phyloP scores from a whole-genome alignment of 306 rosid species.

The Gynostemma pentaphyllum region DNA sequence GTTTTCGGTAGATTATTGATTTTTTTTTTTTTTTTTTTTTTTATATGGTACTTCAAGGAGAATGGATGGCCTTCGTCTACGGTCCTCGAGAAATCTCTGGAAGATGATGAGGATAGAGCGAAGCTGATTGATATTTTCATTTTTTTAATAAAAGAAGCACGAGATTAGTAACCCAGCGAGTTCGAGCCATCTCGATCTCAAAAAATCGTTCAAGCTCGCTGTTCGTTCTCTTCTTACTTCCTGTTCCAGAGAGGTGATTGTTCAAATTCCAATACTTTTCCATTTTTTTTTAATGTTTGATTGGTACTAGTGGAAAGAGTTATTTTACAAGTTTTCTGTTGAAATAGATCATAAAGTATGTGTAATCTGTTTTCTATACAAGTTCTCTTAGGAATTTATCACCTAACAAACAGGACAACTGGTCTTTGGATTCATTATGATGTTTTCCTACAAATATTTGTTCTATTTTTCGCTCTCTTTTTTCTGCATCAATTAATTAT shows the following conservation, averaged over 20 bases:
- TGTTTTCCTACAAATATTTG: too few species aligned
- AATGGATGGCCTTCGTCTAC: too few species aligned
- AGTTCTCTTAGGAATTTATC: not conserved
- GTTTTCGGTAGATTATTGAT: too few species aligned
- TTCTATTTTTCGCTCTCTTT: too few species aligned
- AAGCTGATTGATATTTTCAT: too few species aligned
- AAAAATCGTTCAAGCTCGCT: constrained; percentile 17
- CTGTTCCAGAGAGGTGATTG: constrained; percentile 13
- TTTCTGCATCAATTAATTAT: not conserved
- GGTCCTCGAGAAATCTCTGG: too few species aligned
- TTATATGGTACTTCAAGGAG: too few species aligned
- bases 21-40: too few species aligned
- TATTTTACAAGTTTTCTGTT: not conserved
- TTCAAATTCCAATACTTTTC: not conserved
- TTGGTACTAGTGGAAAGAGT: not conserved
- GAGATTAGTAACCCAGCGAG: constrained; percentile 11
- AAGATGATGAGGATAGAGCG: too few species aligned
- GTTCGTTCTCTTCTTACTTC: constrained; percentile 12
- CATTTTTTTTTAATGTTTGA: not conserved
- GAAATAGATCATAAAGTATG: constrained; percentile 2
- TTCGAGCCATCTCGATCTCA: constrained; percentile 13
- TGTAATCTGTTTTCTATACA: not conserved
- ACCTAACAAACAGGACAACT: too few species aligned
- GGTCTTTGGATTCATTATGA: too few species aligned
- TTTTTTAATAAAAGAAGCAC: constrained; percentile 8